phyloP scores from a whole-genome alignment of 805 yeast genomes.

The Clavispora santaluciae region DNA sequence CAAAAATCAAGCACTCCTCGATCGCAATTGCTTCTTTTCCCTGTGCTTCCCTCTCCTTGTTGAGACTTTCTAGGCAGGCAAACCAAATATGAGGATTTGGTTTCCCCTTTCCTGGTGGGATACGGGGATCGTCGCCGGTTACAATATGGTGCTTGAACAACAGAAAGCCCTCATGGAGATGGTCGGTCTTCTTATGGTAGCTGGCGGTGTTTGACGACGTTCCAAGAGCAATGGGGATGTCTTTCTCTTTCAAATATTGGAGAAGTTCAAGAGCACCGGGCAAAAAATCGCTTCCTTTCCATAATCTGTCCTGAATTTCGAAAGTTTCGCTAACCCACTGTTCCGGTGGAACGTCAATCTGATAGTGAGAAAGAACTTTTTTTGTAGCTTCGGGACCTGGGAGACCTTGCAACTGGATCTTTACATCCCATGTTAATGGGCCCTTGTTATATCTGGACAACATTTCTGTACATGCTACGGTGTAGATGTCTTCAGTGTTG shows the following conservation, averaged over 20 bases:
- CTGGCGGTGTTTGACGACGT: slow-evolving; percentile 70
- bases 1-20: slow-evolving; percentile 83
- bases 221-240: slow-evolving; percentile 83
- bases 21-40: slow-evolving; percentile 51
- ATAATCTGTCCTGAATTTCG: slow-evolving; percentile 49
- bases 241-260: slow-evolving; percentile 41
- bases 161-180: slow-evolving; percentile 58
- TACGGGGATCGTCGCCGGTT: slow-evolving; percentile 84
- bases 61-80: slow-evolving; percentile 68
- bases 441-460: slow-evolving; percentile 70
- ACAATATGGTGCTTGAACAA: slow-evolving; percentile 62
- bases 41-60: slow-evolving; percentile 42
- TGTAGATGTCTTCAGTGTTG: slow-evolving; percentile 89
- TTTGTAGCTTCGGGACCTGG: slow-evolving; percentile 78
- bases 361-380: slow-evolving; percentile 60
- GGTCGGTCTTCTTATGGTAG: slow-evolving; percentile 67
- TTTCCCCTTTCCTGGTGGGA: slow-evolving; percentile 84
- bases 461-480: slow-evolving; percentile 66
- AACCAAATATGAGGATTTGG: slow-evolving; percentile 94
- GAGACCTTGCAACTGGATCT: slow-evolving; percentile 81
- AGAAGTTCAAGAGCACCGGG: slow-evolving; percentile 84
- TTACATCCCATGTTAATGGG: slow-evolving; percentile 84
- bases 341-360: slow-evolving; percentile 42
- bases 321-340: slow-evolving; percentile 32
- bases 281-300: slow-evolving; percentile 63